phyloP scores from a whole-genome alignment of 2,329 filamentous ascomycete species.

The Penicillium palitans region DNA sequence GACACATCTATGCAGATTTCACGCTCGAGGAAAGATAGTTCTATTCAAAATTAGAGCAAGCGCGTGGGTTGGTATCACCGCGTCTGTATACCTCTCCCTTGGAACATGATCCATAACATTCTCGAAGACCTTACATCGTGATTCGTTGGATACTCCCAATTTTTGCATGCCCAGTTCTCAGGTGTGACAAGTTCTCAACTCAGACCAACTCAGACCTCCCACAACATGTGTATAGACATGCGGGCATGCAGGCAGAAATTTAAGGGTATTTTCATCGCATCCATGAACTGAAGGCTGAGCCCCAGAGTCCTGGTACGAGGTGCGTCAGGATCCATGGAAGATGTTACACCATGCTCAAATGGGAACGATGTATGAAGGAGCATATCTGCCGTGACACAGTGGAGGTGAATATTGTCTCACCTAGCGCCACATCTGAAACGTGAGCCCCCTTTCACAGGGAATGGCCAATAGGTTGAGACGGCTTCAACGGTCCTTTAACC shows the following conservation, averaged over 20 bases:
- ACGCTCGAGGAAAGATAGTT: not conserved
- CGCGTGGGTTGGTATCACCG: constrained; percentile 12
- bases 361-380: not conserved
- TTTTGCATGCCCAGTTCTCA: not conserved
- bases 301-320: constrained; percentile 6
- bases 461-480: not conserved
- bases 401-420: constrained; percentile 3
- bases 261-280: constrained; percentile 1
- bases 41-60: constrained; percentile 7
- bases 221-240: constrained; percentile 8
- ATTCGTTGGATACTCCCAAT: not conserved
- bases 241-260: constrained; percentile 1
- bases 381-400: constrained; percentile 3
- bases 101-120: not conserved
- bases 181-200: not conserved
- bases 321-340: constrained; percentile 1
- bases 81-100: not conserved
- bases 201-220: not conserved
- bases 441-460: not conserved
- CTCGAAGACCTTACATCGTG: not conserved
- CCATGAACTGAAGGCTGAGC: constrained; percentile 1
- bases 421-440: not conserved
- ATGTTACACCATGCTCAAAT: constrained; percentile 3
- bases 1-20: constrained; percentile 2
- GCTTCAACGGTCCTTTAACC: not conserved